These are phyloP conservation scores for Ochromonas danica DNA, from an alignment of 108 stramenopile genomes.

Conservation along the genomic window DNA sequence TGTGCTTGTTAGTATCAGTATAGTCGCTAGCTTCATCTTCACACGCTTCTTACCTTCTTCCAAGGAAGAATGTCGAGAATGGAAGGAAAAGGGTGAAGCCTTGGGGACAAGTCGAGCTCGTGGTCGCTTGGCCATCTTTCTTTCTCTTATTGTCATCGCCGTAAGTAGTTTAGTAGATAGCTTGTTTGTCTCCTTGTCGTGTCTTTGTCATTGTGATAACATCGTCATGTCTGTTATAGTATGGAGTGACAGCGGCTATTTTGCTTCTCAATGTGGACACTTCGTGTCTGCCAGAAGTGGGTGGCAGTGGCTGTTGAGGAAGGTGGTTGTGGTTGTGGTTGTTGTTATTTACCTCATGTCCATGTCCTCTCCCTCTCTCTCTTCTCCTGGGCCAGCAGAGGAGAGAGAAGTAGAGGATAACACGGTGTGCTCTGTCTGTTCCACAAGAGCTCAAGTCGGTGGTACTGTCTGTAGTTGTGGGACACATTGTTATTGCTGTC, in stretches of 20 bases:
- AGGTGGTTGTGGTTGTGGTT: too few relatives aligned
- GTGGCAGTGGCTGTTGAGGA: conserved; percentile 6
- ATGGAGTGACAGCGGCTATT: conserved; percentile 17
- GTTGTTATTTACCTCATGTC: too few relatives aligned
- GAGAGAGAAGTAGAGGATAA: too few relatives aligned
- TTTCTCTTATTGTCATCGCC: neutral
- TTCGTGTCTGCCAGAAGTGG: neutral
- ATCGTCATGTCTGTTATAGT: too few relatives aligned
- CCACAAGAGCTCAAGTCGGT: too few relatives aligned
- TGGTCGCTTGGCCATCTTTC: neutral
- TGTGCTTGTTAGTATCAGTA: neutral
- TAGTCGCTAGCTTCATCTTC: neutral
- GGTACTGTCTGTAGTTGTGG: too few relatives aligned
- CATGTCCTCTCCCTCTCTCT: too few relatives aligned
- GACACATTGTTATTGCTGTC: too few relatives aligned
- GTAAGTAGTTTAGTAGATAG: conserved; percentile 3
- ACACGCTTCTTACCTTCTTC: conserved; percentile 25
- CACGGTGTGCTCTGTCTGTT: too few relatives aligned
- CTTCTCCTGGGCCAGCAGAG: too few relatives aligned
- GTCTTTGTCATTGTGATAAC: too few relatives aligned
- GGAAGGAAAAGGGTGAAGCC: neutral
- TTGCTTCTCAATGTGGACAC: neutral
- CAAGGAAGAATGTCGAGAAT: conserved; percentile 2
- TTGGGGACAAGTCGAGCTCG: neutral
- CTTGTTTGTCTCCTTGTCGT: too few relatives aligned